Evolutionary conservation across 345 rosid genomes (phyloP).

Genomic region (Moricandia moricandioides): DNA sequence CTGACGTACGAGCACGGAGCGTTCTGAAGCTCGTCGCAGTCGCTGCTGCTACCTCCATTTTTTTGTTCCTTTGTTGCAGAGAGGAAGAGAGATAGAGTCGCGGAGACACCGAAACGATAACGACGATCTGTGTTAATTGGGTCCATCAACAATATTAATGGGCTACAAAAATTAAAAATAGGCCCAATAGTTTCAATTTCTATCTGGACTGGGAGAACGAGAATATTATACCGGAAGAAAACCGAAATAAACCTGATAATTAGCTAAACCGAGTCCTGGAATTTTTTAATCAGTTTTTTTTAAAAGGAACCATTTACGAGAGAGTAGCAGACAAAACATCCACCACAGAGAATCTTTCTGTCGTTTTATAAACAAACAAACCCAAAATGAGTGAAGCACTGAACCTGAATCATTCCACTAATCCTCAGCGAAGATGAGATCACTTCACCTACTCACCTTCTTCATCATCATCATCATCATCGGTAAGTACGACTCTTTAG

Average conservation of each 20-base stretch:
- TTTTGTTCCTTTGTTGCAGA: slow-evolving; percentile 15
- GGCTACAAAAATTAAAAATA: neutral
- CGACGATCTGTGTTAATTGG: slow-evolving; percentile 1
- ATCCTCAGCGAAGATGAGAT: slow-evolving; percentile 24
- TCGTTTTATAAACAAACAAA: slow-evolving; percentile 17
- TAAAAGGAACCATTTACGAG: slow-evolving; percentile 5
- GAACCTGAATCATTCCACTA: slow-evolving; percentile 16
- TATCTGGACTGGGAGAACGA: neutral
- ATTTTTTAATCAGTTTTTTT: neutral
- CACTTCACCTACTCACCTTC: slow-evolving; percentile 24
- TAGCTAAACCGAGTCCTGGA: neutral
- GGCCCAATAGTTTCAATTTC: slow-evolving; percentile 12
- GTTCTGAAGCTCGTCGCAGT: slow-evolving; percentile 41
- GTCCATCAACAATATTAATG: neutral
- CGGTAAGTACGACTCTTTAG: slow-evolving; percentile 10
- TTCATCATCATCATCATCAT: slow-evolving; percentile 18
- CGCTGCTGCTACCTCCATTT: slow-evolving; percentile 42
- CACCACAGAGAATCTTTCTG: slow-evolving; percentile 20
- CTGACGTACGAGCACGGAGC: slow-evolving; percentile 42
- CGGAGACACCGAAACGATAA: slow-evolving; percentile 31
- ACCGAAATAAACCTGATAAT: neutral
- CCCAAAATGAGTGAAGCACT: neutral
- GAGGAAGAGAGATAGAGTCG: neutral
- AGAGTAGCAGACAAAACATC: slow-evolving; percentile 25
- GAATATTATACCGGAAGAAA: neutral